These are phyloP conservation scores for Aspergillus tanneri DNA, from an alignment of 2,329 filamentous ascomycete genomes.

Conservation along the genomic window DNA sequence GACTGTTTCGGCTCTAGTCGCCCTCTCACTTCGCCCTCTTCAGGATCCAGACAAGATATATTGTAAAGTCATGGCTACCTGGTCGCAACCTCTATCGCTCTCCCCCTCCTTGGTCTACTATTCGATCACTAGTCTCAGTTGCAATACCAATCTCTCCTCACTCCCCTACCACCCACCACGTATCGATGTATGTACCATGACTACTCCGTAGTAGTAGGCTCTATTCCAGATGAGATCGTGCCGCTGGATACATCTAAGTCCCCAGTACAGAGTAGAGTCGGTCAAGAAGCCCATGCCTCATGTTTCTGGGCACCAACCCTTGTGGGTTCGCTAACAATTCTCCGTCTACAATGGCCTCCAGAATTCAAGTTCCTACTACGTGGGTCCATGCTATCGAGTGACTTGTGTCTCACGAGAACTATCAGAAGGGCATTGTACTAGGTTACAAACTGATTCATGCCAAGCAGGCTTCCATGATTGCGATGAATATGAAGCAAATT, in stretches of 20 bases:
- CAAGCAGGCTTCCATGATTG: conserved; percentile 3
- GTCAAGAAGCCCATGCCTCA: conserved; percentile 12
- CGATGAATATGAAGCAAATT: conserved; percentile 13
- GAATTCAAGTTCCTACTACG: background rate
- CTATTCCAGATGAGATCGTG: background rate
- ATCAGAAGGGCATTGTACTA: too few relatives aligned
- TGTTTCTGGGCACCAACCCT: background rate
- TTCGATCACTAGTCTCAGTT: background rate
- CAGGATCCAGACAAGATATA: background rate
- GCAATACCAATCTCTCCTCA: conserved; percentile 1
- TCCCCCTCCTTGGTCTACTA: conserved; percentile 5
- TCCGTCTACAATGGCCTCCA: conserved; percentile 1
- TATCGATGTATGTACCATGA: background rate
- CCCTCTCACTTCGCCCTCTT: background rate
- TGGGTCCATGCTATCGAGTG: background rate
- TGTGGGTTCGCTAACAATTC: conserved; percentile 3
- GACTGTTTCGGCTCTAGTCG: background rate
- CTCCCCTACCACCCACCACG: conserved; percentile 1
- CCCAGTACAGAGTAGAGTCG: conserved; percentile 9
- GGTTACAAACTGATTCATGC: background rate
- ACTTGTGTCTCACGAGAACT: conserved; percentile 1
- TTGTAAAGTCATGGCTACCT: background rate
- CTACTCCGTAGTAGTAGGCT: background rate
- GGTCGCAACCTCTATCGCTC: background rate
- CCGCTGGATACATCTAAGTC: conserved; percentile 13